phyloP scores from a whole-genome alignment of 495 filamentous ascomycete genomes.

The Lophiotrema nucula region DNA sequence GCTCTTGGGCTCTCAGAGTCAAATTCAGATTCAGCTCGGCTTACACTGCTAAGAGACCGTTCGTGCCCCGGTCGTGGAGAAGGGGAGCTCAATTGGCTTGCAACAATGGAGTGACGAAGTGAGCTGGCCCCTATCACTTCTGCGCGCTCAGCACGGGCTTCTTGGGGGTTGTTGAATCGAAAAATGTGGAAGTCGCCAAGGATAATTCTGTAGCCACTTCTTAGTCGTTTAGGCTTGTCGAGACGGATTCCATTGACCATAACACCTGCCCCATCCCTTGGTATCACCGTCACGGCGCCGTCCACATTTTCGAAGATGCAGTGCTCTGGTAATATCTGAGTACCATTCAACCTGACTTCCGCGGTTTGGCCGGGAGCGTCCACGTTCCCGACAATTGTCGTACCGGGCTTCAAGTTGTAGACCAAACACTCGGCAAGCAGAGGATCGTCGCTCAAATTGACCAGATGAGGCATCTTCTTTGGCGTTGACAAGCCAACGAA shows the following conservation, averaged over 20 bases:
- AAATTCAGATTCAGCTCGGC: constrained; percentile 68
- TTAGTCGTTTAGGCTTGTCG: constrained; percentile 74
- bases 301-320: constrained; percentile 92
- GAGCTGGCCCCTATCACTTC: constrained; percentile 66
- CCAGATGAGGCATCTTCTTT: constrained; percentile 98
- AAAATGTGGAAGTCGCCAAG: constrained; percentile 99
- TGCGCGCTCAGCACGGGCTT: constrained; percentile 88
- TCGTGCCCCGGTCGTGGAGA: constrained; percentile 70
- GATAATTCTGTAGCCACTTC: constrained; percentile 92
- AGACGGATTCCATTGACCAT: constrained; percentile 97
- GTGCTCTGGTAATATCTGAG: constrained; percentile 86
- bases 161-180: constrained; percentile 95
- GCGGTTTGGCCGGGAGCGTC: constrained; percentile 68
- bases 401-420: constrained; percentile 96
- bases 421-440: constrained; percentile 94
- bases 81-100: constrained; percentile 72
- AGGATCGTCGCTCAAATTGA: constrained; percentile 96
- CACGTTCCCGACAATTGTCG: constrained; percentile 89
- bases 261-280: constrained; percentile 83
- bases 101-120: constrained; percentile 83
- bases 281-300: constrained; percentile 84
- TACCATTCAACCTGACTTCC: constrained; percentile 92
- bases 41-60: constrained; percentile 56
- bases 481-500: constrained; percentile 94
- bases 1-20: constrained; percentile 70